Evolutionary conservation across 352 stramenopile species (phyloP), one percentile per base, ranked within the genome.

Genomic region (Phytophthora sojae): DNA sequence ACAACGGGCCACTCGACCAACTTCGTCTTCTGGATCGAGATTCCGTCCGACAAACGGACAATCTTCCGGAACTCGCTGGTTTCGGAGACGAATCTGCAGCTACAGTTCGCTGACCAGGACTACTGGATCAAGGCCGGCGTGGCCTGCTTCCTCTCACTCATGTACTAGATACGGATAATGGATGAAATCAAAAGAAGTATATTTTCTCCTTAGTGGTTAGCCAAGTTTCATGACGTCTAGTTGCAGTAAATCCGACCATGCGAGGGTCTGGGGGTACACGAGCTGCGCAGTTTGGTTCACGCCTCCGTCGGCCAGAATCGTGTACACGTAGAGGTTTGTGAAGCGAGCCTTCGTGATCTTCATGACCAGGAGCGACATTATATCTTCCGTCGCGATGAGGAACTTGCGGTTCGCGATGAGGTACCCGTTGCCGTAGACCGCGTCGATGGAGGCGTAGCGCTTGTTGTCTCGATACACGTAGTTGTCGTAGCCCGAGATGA

Each of bases 11-110:
- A 99, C 74, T 98, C 90, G 35, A 99, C 97, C 25, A 99, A 99
- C 84, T 99, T 99, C 80, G 91, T 99, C 61, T 98, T 98, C 71
- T 99, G 96, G 97, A 97, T 99, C 67, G 95, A 99, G 57, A 87
- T 99, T 15, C 97, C 97, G 35, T 89, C 84, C 19, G 88, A 85
- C 68, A 90, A 92, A 54, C 67, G 56, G 56, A 95, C 79, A 26
- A 89, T 88, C 83, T 94, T 79, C 76, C 87, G 92, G 47, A 97
- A 93, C 52, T 93, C 83, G 23, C 84, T 98, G 29, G 94, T 98
- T n/a, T 98, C 93, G 0, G 94, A 98, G 77, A 98, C 94, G 32
- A 98, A 98, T 62, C 68, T 96, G 9, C 90, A 94, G 61, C 93
- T 96, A 66, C 89, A 93, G 47, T 93, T 97, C 35, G 89, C 88